Evolutionary conservation across 306 rosid species (phyloP), one percentile per base, ranked within the genome.

Genomic region (Casuarina glauca): DNA sequence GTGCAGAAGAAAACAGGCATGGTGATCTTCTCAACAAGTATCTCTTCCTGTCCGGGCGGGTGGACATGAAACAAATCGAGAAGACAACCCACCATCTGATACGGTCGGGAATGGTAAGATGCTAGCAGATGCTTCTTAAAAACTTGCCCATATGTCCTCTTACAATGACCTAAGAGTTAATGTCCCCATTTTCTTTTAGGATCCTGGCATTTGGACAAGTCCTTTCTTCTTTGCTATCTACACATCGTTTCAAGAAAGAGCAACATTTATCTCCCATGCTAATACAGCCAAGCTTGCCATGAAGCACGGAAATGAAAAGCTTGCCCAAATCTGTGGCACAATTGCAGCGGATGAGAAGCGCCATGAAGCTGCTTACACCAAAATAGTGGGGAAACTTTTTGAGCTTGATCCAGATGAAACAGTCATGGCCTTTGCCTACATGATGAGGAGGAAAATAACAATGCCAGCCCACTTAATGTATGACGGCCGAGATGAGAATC

Each of bases 391-490:
- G 49, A 93, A 93, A 91, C 84, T 88, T 55, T 89, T 91, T 73
- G 94, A 91, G 86, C 60, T 93, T 12, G 97, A 93, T 78, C 97
- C 97, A 4, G 91, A 91, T 77, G 97, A 88, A 17, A 88, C 94
- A 1, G 88, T 93, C 0, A 6, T 79, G 49, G 85, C 88, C 1
- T 93, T 93, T 62, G 91, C 96, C 54, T 88, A 91, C 86, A 88
- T 93, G 97, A 89, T 91, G 97, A 89, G 89, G 89, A 93, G 87
- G 91, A 91, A 91, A 74, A 85, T 93, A 41, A 69, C 93, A 10
- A 93, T 91, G 94, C 94, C 98, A 39, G 97, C 95, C 4, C 98
- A 93, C 82, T 82, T 91, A 68, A 93, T 91, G 98, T 93, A 85
- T 44, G 98, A 93, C 54, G 98, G 98, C 42, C 86, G 69, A 0